Conservation (phyloP, 805 yeast species). For the Yarrowia sp. region DNA sequence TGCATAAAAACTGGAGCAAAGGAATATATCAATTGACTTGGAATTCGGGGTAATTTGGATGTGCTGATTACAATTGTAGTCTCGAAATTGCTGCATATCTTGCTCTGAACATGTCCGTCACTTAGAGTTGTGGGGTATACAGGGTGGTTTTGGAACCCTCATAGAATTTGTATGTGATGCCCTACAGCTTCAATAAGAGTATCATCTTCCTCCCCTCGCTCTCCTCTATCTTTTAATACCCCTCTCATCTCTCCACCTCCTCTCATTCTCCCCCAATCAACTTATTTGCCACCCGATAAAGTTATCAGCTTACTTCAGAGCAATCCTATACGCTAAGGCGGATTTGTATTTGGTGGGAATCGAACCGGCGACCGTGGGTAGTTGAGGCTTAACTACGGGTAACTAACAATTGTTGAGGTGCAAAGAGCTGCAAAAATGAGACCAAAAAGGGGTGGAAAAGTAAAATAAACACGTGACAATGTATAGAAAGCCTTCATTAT, state of each 20-base stretch:
- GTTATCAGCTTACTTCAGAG: not conserved
- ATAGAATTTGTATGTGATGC: too few relatives aligned
- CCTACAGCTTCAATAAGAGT: too few relatives aligned
- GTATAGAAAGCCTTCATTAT: too few relatives aligned
- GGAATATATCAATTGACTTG: not conserved
- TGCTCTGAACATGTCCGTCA: not conserved
- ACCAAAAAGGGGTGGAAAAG: too few relatives aligned
- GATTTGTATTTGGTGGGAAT: not conserved
- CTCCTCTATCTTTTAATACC: not conserved
- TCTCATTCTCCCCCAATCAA: not conserved
- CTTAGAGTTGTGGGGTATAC: not conserved
- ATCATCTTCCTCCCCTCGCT: not conserved
- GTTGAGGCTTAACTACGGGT: too few relatives aligned
- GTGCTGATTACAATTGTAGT: not conserved
- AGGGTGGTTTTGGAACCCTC: too few relatives aligned
- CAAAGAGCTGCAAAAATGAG: too few relatives aligned
- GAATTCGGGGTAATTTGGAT: not conserved
- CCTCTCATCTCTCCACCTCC: not conserved
- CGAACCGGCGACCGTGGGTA: too few relatives aligned
- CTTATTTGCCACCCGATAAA: not conserved
- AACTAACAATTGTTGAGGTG: too few relatives aligned
- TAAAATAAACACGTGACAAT: too few relatives aligned
- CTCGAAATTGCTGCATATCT: not conserved
- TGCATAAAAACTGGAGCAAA: too few relatives aligned
- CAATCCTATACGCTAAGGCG: not conserved